Evolutionary conservation across 768 basidiomycete species (phyloP).

Genomic region (Glaciozyma antarctica): DNA sequence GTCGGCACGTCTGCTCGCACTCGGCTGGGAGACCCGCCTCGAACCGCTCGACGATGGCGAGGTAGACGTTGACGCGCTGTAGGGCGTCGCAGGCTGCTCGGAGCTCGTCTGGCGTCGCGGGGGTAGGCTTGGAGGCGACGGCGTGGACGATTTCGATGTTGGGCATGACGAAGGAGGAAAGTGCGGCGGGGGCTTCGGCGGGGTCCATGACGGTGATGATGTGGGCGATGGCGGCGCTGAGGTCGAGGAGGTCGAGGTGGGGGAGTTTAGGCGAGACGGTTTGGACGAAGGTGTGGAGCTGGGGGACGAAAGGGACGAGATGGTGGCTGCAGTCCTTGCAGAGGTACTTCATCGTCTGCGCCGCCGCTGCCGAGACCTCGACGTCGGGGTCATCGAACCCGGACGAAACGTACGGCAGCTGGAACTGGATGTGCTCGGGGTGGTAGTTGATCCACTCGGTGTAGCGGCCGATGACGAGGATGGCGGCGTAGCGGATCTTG

Average conservation of each 20-base stretch:
- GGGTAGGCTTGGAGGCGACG: slow-evolving; percentile 45
- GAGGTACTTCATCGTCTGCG: slow-evolving; percentile 89
- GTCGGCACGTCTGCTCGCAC: slow-evolving; percentile 66
- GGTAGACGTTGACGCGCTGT: slow-evolving; percentile 87
- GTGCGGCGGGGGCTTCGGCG: slow-evolving; percentile 71
- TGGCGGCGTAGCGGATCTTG: slow-evolving; percentile 84
- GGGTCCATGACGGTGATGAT: slow-evolving; percentile 92
- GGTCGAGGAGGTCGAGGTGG: slow-evolving; percentile 80
- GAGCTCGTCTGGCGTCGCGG: slow-evolving; percentile 62
- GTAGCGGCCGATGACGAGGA: slow-evolving; percentile 89
- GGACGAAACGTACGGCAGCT: slow-evolving; percentile 80
- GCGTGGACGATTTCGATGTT: slow-evolving; percentile 68
- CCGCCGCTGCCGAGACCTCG: slow-evolving; percentile 76
- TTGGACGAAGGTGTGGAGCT: slow-evolving; percentile 76
- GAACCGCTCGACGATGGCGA: slow-evolving; percentile 60
- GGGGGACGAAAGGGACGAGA: slow-evolving; percentile 80
- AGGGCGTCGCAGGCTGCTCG: slow-evolving; percentile 57
- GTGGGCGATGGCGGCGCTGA: slow-evolving; percentile 90
- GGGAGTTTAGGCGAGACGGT: slow-evolving; percentile 66
- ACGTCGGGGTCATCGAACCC: slow-evolving; percentile 64
- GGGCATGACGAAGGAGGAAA: slow-evolving; percentile 77
- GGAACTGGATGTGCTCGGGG: slow-evolving; percentile 71
- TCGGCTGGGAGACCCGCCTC: slow-evolving; percentile 72
- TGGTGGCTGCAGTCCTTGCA: slow-evolving; percentile 91
- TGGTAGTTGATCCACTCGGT: slow-evolving; percentile 92